These are phyloP conservation scores for Tolypocladium album DNA, from an alignment of 2,329 filamentous ascomycete genomes.

Conservation along the genomic window DNA sequence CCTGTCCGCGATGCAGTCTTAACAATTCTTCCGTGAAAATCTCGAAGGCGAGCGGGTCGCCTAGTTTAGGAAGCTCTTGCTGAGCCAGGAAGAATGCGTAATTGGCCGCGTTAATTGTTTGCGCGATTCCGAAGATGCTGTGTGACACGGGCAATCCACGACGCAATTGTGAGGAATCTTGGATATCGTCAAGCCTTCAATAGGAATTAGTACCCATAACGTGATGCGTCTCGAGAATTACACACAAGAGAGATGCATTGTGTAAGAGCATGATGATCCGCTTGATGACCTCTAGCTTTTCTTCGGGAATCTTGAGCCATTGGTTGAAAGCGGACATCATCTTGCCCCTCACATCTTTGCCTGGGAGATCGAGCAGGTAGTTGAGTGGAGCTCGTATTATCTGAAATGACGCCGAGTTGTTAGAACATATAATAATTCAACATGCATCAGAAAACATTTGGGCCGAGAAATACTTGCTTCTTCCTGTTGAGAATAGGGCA, in stretches of 20 bases:
- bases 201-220: not conserved
- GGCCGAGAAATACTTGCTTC: not conserved
- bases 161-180: conserved; percentile 34
- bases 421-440: not conserved
- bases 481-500: not conserved
- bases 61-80: conserved; percentile 44
- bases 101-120: conserved; percentile 41
- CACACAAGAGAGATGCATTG: not conserved
- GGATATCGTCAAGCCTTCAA: conserved; percentile 28
- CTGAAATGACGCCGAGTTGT: not conserved
- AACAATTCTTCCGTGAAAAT: conserved; percentile 69
- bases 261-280: conserved; percentile 40
- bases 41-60: conserved; percentile 47
- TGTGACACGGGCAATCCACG: conserved; percentile 36
- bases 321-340: conserved; percentile 51
- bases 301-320: conserved; percentile 59
- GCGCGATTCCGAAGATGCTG: conserved; percentile 35
- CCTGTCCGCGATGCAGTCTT: conserved; percentile 71
- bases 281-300: conserved; percentile 58
- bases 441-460: not conserved
- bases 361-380: not conserved
- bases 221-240: not conserved
- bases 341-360: not conserved
- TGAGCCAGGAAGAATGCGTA: conserved; percentile 29
- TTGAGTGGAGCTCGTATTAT: not conserved